Base-by-base conservation (phyloP, 208 protist genomes). In the Naegleria gruberi region DNA sequence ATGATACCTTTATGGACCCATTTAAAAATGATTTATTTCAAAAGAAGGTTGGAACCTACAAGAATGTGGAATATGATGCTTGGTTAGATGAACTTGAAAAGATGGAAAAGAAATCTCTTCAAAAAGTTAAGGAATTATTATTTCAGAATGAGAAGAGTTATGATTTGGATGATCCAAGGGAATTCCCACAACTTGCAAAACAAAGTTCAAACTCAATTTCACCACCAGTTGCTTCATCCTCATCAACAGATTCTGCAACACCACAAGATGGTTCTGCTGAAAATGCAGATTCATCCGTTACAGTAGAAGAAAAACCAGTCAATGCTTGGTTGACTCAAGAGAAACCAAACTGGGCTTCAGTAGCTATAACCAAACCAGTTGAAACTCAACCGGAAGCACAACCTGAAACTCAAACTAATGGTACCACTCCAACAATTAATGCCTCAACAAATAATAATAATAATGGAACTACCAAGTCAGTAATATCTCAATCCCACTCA, bases 51-150 rank as follows among this genome's bases (percentile, higher is more conserved):
- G 30, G 30, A 37, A 30, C 17, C 17, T 84, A 44, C 40, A 84
- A 45, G n/a, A 84, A 84, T 84, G 81, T 84, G 5, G 81, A 84
- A 45, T 84, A 84, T 45, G 81, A 84, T 12, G 17, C 15, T n/a
- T 84, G 81, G 81, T n/a, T 45, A 26, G 81, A 84, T 40, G 81
- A 84, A 6, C 17, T 84, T 10, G 81, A 84, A 23, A 84, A 84
- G n/a, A 84, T 42, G 81, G 42, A 84, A 77, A 37, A 7, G 5
- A 77, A 77, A 8, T 77, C 65, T 7, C 12, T 77, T 1, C 65
- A 77, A 77, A 77, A 77, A 77, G 65, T 77, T 12, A 77, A 77
- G n/a, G 65, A 77, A 37, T 77, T 77, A 77, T n/a, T 77, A 37
- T 77, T 26, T 77, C 30, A 30, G 12, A 26, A 77, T 8, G 26